These are phyloP conservation scores for Phytophthora uliginosa DNA, from an alignment of 352 stramenopile species.

Conservation along the genomic window DNA sequence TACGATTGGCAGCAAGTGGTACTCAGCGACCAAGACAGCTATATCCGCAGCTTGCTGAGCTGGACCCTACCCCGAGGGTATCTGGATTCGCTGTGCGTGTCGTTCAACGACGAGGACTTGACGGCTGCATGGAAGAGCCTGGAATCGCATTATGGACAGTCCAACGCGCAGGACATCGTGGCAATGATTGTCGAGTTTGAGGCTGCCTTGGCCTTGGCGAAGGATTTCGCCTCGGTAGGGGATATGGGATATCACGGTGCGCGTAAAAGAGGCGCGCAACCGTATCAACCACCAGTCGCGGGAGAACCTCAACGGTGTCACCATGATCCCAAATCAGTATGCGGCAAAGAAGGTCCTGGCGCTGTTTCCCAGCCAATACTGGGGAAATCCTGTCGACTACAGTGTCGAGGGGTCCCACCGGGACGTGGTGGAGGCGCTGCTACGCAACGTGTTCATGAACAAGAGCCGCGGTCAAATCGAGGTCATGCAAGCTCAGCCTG, in stretches of 20 bases:
- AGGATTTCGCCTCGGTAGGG: neutral
- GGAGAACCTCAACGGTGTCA: neutral
- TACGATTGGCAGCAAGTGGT: too few species aligned
- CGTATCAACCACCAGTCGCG: neutral
- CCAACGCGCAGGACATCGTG: neutral
- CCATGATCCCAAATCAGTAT: neutral
- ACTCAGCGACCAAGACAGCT: too few species aligned
- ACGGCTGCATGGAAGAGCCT: too few species aligned
- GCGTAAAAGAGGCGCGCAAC: neutral
- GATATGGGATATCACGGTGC: neutral
- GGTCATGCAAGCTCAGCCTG: neutral
- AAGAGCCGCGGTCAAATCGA: conserved; percentile 12
- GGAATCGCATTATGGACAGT: too few species aligned
- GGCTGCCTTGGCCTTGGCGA: neutral
- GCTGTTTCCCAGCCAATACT: conserved; percentile 5
- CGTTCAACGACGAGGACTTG: too few species aligned
- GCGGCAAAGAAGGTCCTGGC: neutral
- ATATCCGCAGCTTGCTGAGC: too few species aligned
- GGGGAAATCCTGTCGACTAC: conserved; percentile 5
- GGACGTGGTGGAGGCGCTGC: conserved; percentile 1
- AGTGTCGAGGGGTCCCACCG: neutral
- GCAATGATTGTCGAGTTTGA: conserved; percentile 3
- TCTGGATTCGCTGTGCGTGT: too few species aligned
- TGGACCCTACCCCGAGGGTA: too few species aligned
- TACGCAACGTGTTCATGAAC: conserved; percentile 5